A percentile compares a stretch with the other conserved stretches of the same genome.
These are phyloP conservation scores for Globisporangium takayamanum DNA, from an alignment of 352 stramenopile species.

Conservation along the genomic window DNA sequence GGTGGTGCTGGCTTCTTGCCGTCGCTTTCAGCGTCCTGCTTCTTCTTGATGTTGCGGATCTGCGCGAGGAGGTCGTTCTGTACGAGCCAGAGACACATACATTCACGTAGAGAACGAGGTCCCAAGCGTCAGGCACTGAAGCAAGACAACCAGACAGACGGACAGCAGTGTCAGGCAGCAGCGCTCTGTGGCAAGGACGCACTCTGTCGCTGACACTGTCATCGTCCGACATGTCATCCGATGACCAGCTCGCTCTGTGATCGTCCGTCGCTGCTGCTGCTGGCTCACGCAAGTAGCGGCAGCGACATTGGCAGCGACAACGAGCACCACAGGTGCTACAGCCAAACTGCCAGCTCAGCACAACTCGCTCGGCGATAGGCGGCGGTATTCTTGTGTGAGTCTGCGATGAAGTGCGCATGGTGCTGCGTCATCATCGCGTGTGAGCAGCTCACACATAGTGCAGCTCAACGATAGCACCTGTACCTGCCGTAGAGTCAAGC, in stretches of 20 bases:
- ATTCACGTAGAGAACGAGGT: too few species aligned
- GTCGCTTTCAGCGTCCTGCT: neutral
- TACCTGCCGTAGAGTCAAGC: conserved; percentile 49
- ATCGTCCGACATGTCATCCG: neutral
- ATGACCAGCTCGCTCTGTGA: neutral
- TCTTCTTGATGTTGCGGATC: neutral
- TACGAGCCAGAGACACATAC: neutral
- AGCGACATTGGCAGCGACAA: too few species aligned
- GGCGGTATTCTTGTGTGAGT: too few species aligned
- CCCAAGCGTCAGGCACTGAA: neutral
- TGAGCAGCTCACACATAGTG: neutral
- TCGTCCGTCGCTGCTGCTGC: neutral
- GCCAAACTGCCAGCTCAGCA: too few species aligned
- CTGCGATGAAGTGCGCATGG: too few species aligned
- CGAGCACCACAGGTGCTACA: too few species aligned
- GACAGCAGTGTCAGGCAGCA: neutral
- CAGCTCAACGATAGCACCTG: neutral
- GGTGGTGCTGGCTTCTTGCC: too few species aligned
- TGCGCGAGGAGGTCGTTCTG: neutral
- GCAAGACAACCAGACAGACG: neutral
- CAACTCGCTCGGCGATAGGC: neutral
- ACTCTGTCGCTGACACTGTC: too few species aligned
- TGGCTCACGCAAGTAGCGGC: neutral
- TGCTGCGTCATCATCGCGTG: too few species aligned
- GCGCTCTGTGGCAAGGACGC: too few species aligned